Evolutionary conservation across 2,329 filamentous ascomycete species (phyloP).

Genomic region (Sclerotinia glacialis): DNA sequence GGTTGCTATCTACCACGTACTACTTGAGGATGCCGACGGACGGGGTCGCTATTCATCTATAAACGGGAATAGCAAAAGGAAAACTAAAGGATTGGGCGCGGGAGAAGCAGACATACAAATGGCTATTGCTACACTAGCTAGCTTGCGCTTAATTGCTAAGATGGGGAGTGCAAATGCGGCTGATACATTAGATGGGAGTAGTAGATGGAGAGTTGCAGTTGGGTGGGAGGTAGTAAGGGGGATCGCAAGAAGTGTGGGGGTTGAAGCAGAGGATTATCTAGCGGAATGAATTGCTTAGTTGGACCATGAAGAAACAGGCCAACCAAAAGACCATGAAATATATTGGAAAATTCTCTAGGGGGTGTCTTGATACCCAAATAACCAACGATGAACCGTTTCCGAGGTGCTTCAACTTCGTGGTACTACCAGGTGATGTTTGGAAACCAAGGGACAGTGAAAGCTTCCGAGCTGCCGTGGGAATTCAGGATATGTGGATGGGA

Average conservation of each 20-base stretch:
- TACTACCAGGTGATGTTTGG: too few species aligned
- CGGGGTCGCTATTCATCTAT: slow-evolving; percentile 29
- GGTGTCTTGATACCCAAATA: neutral
- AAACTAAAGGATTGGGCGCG: slow-evolving; percentile 23
- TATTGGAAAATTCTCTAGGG: neutral
- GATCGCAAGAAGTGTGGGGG: slow-evolving; percentile 68
- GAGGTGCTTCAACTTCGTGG: neutral
- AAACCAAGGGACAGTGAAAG: too few species aligned
- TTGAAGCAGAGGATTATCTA: slow-evolving; percentile 78
- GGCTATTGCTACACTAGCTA: slow-evolving; percentile 70
- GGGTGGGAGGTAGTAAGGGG: slow-evolving; percentile 73
- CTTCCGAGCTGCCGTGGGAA: neutral
- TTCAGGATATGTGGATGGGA: neutral
- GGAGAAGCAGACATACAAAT: slow-evolving; percentile 55
- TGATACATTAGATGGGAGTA: slow-evolving; percentile 67
- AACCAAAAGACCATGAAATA: neutral
- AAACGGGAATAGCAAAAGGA: slow-evolving; percentile 17
- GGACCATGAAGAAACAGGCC: neutral
- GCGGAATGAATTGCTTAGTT: slow-evolving; percentile 50
- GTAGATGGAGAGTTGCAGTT: slow-evolving; percentile 75
- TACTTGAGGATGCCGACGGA: slow-evolving; percentile 47
- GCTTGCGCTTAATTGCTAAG: slow-evolving; percentile 64
- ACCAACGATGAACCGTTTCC: neutral
- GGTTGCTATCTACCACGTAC: slow-evolving; percentile 71
- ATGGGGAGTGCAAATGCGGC: slow-evolving; percentile 52